Base-by-base conservation (phyloP, 192 early-diverging fungal genomes). In the Allomyces javanicus region DNA sequence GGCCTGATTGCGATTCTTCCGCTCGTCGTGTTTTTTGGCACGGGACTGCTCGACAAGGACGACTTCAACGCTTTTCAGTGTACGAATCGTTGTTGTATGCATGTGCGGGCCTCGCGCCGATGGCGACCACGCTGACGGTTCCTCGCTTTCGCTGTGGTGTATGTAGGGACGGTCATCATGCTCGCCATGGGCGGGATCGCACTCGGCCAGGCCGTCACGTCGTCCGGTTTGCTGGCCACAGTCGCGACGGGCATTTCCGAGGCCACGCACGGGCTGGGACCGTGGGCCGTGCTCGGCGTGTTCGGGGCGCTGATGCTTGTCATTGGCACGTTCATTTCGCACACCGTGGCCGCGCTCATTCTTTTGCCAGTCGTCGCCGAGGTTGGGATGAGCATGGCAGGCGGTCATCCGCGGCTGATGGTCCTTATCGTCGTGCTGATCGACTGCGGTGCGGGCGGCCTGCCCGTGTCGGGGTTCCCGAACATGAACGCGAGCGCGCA, bases 11-110 rank as follows among this genome's bases (percentile, higher is more conserved):
- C 94, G 2, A 85, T 95, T 24, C 44, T 94, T 14, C 94, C 94
- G 24, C 77, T 97, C 25, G 79, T 95, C 63, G 77, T 79, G 58
- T 88, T 97, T 74, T 97, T 90, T 76, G 92, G 90, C 17, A 84
- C 89, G 12, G 92, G 89, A 19, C 75, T 97, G 9, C 75, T 97
- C 68, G 86, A 85, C 66, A 97, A 97, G 70, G 94, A 97, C 66
- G 94, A 97, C 68, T 95, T 91, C 69, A 97, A 97, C 79, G 89
- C 88, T 77, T 91, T 95, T 75, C 75, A 93, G 68, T 97, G 94
- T 40, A 9, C 33, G 33, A 9, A 3, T 40, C 7, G 33, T 40
- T 3, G 0, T 40, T 40, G 7, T 40, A 7, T 7, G 0, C 33
- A 40, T 9, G 33, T 7, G 7, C 33, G 4, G 33, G 33, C 0